Conservation (phyloP, 2,329 filamentous ascomycete genomes). For the Diaporthe vexans region DNA sequence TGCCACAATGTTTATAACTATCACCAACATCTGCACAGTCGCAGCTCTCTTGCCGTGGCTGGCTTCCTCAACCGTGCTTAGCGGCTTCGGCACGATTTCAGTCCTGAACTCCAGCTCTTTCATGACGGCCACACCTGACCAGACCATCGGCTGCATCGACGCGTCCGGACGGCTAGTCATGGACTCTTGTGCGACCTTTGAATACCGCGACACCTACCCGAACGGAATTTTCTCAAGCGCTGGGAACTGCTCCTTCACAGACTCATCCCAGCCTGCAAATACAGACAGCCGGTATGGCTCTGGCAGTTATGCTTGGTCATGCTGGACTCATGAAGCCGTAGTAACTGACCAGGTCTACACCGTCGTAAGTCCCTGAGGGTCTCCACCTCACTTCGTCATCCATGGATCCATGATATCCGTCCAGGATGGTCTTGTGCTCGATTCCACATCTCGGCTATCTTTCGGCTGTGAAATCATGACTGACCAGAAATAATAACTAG, state of each 20-base stretch:
- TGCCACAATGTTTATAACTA: conserved; percentile 25
- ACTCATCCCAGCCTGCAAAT: conserved; percentile 33
- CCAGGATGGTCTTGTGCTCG: background rate
- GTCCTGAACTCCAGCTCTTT: conserved; percentile 33
- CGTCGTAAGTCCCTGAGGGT: conserved; percentile 21
- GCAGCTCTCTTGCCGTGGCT: background rate
- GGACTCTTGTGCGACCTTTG: conserved; percentile 34
- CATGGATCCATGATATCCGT: background rate
- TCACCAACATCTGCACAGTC: conserved; percentile 12
- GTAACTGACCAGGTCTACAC: conserved; percentile 34
- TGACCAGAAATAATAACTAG: background rate
- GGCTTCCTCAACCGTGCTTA: conserved; percentile 7
- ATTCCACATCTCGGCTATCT: background rate
- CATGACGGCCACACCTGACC: conserved; percentile 17
- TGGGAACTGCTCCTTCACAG: conserved; percentile 37
- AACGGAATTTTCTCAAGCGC: conserved; percentile 21
- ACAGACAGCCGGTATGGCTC: conserved; percentile 33
- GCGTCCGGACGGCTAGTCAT: conserved; percentile 34
- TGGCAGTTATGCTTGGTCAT: conserved; percentile 28
- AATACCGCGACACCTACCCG: conserved; percentile 1
- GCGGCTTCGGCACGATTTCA: conserved; percentile 29
- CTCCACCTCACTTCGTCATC: no score
- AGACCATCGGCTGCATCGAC: conserved; percentile 36
- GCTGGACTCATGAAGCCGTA: conserved; percentile 29
- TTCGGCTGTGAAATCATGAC: background rate